These are phyloP conservation scores for Colletotrichum orbiculare DNA, from an alignment of 2,329 filamentous ascomycete species.

Conservation along the genomic window DNA sequence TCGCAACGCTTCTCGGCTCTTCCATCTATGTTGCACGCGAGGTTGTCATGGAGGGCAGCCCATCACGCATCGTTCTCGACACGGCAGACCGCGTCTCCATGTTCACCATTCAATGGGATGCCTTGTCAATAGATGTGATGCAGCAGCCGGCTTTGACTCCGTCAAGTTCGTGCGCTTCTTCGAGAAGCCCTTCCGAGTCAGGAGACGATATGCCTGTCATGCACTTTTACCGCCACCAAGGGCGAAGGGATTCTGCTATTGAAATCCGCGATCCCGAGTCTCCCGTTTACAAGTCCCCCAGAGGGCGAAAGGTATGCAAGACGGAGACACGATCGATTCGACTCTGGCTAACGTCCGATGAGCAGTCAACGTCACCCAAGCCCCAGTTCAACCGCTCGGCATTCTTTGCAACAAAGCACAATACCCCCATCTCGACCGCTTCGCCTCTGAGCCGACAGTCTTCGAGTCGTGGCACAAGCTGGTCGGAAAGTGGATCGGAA, in stretches of 20 bases:
- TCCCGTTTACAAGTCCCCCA: constrained; percentile 30
- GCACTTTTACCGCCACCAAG: constrained; percentile 31
- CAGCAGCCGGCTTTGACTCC: constrained; percentile 31
- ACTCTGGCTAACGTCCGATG: too few relatives aligned
- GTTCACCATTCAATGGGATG: constrained; percentile 33
- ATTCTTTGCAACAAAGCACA: constrained; percentile 23
- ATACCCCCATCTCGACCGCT: constrained; percentile 7
- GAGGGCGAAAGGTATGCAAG: constrained; percentile 13
- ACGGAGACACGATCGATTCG: too few relatives aligned
- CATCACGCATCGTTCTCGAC: constrained; percentile 18
- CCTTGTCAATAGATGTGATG: constrained; percentile 17
- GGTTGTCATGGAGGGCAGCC: constrained; percentile 28
- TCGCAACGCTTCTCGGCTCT: constrained; percentile 29
- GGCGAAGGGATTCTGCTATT: constrained; percentile 32
- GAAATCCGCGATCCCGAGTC: constrained; percentile 33
- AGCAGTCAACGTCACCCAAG: constrained; percentile 23
- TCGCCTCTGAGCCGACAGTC: neutral
- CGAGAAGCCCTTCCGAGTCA: constrained; percentile 30
- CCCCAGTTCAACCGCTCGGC: constrained; percentile 17
- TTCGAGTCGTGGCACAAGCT: constrained; percentile 1
- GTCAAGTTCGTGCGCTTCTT: constrained; percentile 29
- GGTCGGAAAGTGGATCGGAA: constrained; percentile 30
- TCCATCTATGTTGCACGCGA: constrained; percentile 29
- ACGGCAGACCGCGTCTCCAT: constrained; percentile 22
- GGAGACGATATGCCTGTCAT: constrained; percentile 24